Conservation (phyloP, 1,284 basidiomycete genomes). For the Rhodotorula sp. region DNA sequence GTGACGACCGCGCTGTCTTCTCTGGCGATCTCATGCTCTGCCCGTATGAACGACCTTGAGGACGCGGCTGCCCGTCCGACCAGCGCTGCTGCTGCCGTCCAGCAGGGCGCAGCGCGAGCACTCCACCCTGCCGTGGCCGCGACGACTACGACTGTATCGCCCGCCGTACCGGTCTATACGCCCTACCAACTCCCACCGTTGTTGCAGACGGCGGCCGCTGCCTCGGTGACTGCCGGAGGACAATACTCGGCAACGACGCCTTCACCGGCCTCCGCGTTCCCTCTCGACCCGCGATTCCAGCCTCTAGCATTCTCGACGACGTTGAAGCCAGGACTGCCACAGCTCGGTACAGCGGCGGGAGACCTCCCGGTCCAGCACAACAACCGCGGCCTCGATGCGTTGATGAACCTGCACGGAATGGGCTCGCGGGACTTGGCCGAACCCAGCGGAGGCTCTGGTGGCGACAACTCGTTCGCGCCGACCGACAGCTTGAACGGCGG, state of each 20-base stretch:
- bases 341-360: background rate
- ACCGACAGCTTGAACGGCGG: background rate
- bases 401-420: background rate
- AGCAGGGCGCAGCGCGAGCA: too few species aligned
- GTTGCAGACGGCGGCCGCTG: background rate
- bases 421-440: background rate
- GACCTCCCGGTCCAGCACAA: background rate
- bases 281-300: background rate
- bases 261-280: background rate
- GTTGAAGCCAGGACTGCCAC: background rate
- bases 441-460: background rate
- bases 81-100: too few species aligned
- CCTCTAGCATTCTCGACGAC: background rate
- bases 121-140: background rate
- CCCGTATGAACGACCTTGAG: too few species aligned
- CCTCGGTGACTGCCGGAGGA: background rate
- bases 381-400: background rate
- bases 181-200: background rate
- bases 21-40: too few species aligned
- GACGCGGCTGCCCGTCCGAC: too few species aligned
- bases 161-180: background rate
- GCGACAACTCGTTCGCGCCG: background rate
- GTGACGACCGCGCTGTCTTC: too few species aligned
- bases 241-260: background rate
- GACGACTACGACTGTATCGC: background rate